Evolutionary conservation across 768 basidiomycete genomes (phyloP), one percentile per base, ranked within the genome.

Genomic region (Scleroderma bovista): DNA sequence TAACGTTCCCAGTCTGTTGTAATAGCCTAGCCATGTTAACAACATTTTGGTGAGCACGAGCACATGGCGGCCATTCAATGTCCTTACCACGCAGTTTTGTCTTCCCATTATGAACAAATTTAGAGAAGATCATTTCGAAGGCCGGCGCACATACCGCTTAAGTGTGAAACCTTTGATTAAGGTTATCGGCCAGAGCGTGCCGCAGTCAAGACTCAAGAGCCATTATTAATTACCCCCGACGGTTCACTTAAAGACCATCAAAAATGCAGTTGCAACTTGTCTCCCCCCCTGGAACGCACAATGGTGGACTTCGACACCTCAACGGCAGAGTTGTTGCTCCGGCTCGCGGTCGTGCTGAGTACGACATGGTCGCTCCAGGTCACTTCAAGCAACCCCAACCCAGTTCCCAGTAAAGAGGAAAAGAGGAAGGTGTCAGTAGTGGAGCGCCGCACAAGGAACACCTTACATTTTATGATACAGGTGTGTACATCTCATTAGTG

Each of bases 351-450:
- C 0, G 39, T 52, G 24, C 3, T 39, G 0, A 19, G 17, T 31
- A 48, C 48, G 9, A 57, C 51, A 2, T 6, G 43, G 3, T 51
- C 51, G 6, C 24, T 55, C 6, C 51, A 51, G 6, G 9, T 58
- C 12, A 42, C 51, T 32, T 48, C 46, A 39, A 50, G 26, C 11
- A 34, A 48, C 15, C 40, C 45, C 19, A 42, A 41, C 48, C 48
- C 48, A 3, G 24, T 39, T 33, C 48, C 48, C 13, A 8, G 6
- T 17, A 29, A 41, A 19, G 20, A n/a, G 1, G 31, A 49, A 7
- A 23, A n/a, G n/a, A n/a, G 40, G 11, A 11, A 42, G 20, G 16
- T 49, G 16, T 49, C 48, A n/a, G 23, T 33, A n/a, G 22, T 42
- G 11, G 48, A 41, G 26, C 39, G 40, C 19, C n/a, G 11, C 3